Evolutionary conservation across 495 filamentous ascomycete species (phyloP), one percentile per base, ranked within the genome.

Genomic region (Thermothielavioides terrestris): DNA sequence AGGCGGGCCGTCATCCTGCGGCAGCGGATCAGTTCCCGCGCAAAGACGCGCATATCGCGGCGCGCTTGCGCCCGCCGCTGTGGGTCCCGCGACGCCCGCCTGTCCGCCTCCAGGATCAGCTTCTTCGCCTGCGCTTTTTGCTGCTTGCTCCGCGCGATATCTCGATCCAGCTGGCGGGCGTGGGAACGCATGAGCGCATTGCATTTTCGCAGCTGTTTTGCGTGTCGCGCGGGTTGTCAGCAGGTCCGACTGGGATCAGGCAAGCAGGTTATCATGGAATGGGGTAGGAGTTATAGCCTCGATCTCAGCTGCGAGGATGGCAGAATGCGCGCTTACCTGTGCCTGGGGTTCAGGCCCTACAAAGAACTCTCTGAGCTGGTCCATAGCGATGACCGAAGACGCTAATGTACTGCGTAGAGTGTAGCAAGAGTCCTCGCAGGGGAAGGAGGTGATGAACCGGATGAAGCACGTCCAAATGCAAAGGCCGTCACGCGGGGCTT

Each of bases 331-430:
- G 44, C 56, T 54, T 69, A 94, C 91, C 75, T 98, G 92, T 28
- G 79, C 84, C 66, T 91, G 82, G 39, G 92, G 94, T 67, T 92
- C 88, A 21, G 94, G 92, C 65, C 87, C 89, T 68, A 80, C 91
- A 73, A 97, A 92, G 59, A 95, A 80, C 32, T 83, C 74, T 64
- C 82, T 88, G 66, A 97, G 68, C 23, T 86, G 75, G 70, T 97
- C 86, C 92, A 98, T 98, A 57, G 55, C 69, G n/a, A n/a, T n/a
- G n/a, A n/a, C n/a, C n/a, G n/a, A n/a, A n/a, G n/a, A n/a, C n/a
- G n/a, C n/a, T n/a, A n/a, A n/a, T n/a, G n/a, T n/a, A n/a, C n/a
- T n/a, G n/a, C n/a, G n/a, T n/a, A n/a, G n/a, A n/a, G n/a, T n/a
- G n/a, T n/a, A n/a, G n/a, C n/a, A n/a, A n/a, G n/a, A n/a, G n/a